phyloP scores from a whole-genome alignment of 148 eudicot species.

The Agrostemma githago region DNA sequence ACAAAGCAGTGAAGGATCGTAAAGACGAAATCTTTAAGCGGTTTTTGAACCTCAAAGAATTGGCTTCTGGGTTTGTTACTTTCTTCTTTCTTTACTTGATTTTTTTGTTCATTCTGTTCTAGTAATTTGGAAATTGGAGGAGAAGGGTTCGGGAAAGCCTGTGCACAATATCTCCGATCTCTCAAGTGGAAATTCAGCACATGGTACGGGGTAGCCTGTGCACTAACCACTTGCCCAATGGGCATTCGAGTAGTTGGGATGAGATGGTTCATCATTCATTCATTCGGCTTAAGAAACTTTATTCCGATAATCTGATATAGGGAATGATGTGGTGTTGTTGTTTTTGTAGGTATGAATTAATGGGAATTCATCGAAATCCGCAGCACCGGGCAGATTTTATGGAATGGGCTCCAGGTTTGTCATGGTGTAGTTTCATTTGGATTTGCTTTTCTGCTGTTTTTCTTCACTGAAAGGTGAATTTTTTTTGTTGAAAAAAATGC shows the following conservation, averaged over 20 bases:
- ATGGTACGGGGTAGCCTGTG: no score
- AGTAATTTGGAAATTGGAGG: not conserved
- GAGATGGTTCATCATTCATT: no score
- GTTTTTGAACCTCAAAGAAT: conserved; percentile 55
- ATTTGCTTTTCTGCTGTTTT: not conserved
- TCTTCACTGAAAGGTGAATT: not conserved
- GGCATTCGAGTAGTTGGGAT: no score
- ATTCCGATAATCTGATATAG: not conserved
- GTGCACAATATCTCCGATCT: no score
- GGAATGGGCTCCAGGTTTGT: conserved; percentile 99
- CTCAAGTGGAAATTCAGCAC: not conserved
- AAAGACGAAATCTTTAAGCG: conserved; percentile 66
- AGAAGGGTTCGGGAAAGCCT: no score
- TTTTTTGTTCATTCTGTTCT: not conserved
- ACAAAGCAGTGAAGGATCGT: conserved; percentile 77
- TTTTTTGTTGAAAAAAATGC: not conserved
- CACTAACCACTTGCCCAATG: no score
- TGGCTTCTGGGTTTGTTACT: conserved; percentile 74
- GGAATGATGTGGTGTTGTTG: conserved; percentile 12
- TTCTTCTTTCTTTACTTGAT: not conserved
- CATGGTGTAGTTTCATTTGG: not conserved
- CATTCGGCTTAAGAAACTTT: not conserved
- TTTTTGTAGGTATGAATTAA: conserved; percentile 53
- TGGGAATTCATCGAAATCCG: conserved; percentile 78
- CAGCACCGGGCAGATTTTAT: conserved; percentile 91